These are phyloP conservation scores for Kodamaea sp. DNA, from an alignment of 1,139 yeast genomes.

Conservation along the genomic window DNA sequence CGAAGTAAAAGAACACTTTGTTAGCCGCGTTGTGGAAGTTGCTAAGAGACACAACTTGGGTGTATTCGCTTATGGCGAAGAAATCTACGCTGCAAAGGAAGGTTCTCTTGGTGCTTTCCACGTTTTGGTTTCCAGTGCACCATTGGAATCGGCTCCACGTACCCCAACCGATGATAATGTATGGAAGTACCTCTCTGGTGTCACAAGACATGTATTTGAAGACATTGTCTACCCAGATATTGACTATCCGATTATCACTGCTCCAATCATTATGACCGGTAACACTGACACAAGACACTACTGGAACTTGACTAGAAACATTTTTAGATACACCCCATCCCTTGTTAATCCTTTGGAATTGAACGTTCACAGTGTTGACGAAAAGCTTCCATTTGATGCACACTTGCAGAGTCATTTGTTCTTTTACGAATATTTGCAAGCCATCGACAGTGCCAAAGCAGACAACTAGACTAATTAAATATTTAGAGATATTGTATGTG, in stretches of 20 bases:
- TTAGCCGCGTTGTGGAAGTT: constrained; percentile 24
- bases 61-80: constrained; percentile 19
- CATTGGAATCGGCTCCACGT: constrained; percentile 37
- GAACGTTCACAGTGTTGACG: constrained; percentile 44
- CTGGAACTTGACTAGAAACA: constrained; percentile 72
- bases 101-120: constrained; percentile 27
- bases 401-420: constrained; percentile 47
- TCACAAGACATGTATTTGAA: constrained; percentile 46
- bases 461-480: constrained; percentile 8
- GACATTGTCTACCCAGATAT: constrained; percentile 38
- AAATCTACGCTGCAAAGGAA: constrained; percentile 18
- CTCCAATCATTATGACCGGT: constrained; percentile 74
- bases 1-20: constrained; percentile 23
- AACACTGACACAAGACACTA: constrained; percentile 84
- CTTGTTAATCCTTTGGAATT: constrained; percentile 23
- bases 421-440: constrained; percentile 38
- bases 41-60: constrained; percentile 25
- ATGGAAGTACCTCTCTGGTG: constrained; percentile 44
- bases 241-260: constrained; percentile 47
- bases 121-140: constrained; percentile 15
- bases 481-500: not conserved
- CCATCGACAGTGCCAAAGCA: constrained; percentile 18
- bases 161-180: constrained; percentile 39
- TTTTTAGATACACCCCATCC: constrained; percentile 64
- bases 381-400: constrained; percentile 33